These are phyloP conservation scores for Clohesyomyces aquaticus DNA, from an alignment of 495 filamentous ascomycete genomes.

Conservation along the genomic window DNA sequence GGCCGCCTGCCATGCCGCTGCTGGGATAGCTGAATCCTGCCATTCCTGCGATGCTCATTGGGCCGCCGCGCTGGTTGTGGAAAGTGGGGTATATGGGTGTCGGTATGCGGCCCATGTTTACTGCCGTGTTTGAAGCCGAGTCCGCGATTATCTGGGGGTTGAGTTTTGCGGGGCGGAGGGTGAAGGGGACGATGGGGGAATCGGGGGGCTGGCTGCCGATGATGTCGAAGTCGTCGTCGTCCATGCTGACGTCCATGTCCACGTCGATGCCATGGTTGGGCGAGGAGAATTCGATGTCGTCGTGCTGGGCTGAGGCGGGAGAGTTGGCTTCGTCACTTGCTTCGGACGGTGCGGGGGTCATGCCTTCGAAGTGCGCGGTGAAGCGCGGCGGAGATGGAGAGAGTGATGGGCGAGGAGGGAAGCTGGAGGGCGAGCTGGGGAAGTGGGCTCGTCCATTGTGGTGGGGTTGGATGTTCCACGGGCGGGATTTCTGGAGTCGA, in stretches of 20 bases:
- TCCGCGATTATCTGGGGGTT: slow-evolving; percentile 40
- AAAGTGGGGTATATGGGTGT: slow-evolving; percentile 51
- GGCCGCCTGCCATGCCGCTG: slow-evolving; percentile 30
- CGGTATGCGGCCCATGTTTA: slow-evolving; percentile 46
- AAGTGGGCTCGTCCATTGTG: slow-evolving; percentile 6
- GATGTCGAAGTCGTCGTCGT: slow-evolving; percentile 46
- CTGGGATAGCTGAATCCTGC: slow-evolving; percentile 21
- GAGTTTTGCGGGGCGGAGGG: slow-evolving; percentile 35
- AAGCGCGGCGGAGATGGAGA: slow-evolving; percentile 25
- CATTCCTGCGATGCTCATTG: slow-evolving; percentile 13
- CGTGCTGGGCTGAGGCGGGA: slow-evolving; percentile 35
- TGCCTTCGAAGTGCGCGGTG: slow-evolving; percentile 25
- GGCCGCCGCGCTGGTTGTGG: slow-evolving; percentile 31
- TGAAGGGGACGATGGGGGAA: slow-evolving; percentile 20
- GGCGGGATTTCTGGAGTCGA: slow-evolving; percentile 29
- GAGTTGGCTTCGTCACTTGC: slow-evolving; percentile 26
- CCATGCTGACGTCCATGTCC: slow-evolving; percentile 62
- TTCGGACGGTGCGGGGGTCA: slow-evolving; percentile 33
- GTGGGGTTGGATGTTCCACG: slow-evolving; percentile 12
- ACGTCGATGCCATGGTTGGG: slow-evolving; percentile 5
- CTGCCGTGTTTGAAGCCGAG: slow-evolving; percentile 28
- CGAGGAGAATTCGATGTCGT: slow-evolving; percentile 30
- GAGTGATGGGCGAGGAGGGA: slow-evolving; percentile 32
- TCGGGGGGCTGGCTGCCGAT: slow-evolving; percentile 35
- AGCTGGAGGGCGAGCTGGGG: slow-evolving; percentile 8